A percentile compares a stretch with the other conserved stretches of the same genome.
These are phyloP conservation scores for Fusarium sp. DNA, from an alignment of 2,329 filamentous ascomycete species.

Conservation along the genomic window DNA sequence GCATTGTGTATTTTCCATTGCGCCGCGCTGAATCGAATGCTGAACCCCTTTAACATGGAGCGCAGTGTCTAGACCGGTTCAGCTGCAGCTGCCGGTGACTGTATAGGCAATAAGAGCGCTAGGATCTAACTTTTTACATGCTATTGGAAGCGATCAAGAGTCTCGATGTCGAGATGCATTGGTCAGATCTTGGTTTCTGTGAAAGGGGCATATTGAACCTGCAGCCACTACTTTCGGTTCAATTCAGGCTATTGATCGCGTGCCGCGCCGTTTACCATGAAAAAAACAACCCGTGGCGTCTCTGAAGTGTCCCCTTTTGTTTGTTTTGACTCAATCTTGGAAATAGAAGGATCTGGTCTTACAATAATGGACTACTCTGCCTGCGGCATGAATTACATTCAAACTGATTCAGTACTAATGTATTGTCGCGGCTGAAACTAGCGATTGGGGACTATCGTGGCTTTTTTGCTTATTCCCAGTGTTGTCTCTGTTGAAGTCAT, in stretches of 20 bases:
- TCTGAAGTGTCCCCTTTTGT: not conserved
- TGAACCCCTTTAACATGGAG: slow-evolving; percentile 1
- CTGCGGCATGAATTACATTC: not conserved
- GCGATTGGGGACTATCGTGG: not conserved
- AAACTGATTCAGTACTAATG: not conserved
- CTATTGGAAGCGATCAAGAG: slow-evolving; percentile 8
- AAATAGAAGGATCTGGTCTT: slow-evolving; percentile 7
- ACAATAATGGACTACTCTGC: slow-evolving; percentile 17
- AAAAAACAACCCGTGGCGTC: not conserved
- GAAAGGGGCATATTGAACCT: slow-evolving; percentile 18
- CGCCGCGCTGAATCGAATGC: not conserved
- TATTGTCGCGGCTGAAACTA: slow-evolving; percentile 10
- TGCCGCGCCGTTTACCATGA: slow-evolving; percentile 23
- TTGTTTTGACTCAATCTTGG: not conserved
- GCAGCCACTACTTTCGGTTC: not conserved
- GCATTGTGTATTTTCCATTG: slow-evolving; percentile 4
- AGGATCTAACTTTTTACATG: not conserved
- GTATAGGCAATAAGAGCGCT: slow-evolving; percentile 1
- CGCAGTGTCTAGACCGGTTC: not conserved
- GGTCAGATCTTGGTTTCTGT: not conserved
- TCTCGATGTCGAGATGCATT: not conserved
- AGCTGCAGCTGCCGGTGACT: not conserved
- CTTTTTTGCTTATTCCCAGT: slow-evolving; percentile 11
- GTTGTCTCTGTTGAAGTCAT: slow-evolving; percentile 4
- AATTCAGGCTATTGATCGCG: slow-evolving; percentile 36